phyloP scores from a whole-genome alignment of 2,329 filamentous ascomycete species.

The Teratosphaeria epicoccoides region DNA sequence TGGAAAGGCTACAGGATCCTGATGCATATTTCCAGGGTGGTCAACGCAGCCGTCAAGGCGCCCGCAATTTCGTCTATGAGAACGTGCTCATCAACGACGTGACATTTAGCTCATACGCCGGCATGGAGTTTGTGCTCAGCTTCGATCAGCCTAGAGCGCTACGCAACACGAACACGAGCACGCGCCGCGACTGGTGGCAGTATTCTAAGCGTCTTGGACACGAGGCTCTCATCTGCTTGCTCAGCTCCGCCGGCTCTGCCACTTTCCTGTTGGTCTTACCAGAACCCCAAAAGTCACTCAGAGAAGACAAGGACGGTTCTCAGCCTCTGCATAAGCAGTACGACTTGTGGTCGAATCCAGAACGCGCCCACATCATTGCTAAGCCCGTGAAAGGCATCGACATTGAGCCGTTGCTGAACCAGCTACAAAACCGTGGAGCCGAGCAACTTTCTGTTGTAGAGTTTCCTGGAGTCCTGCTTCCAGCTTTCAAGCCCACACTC shows the following conservation, averaged over 20 bases:
- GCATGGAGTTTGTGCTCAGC: conserved; percentile 33
- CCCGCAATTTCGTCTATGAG: conserved; percentile 30
- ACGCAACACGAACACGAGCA: neutral
- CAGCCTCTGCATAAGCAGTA: conserved; percentile 3
- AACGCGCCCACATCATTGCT: conserved; percentile 8
- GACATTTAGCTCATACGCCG: conserved; percentile 29
- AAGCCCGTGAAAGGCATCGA: conserved; percentile 5
- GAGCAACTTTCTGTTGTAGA: conserved; percentile 39
- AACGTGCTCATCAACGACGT: conserved; percentile 24
- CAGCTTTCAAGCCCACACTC: conserved; percentile 48
- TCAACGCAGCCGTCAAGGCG: conserved; percentile 3
- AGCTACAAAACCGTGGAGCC: neutral
- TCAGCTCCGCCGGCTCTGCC: conserved; percentile 26
- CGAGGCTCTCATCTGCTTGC: conserved; percentile 42
- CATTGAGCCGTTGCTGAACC: conserved; percentile 2
- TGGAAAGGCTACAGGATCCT: conserved; percentile 25
- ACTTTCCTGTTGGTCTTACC: conserved; percentile 18
- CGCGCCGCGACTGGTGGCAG: conserved; percentile 42
- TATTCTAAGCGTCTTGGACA: conserved; percentile 38
- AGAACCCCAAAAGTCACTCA: neutral
- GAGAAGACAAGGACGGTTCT: neutral
- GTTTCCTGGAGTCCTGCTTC: conserved; percentile 50
- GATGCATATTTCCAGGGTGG: neutral
- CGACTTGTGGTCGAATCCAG: conserved; percentile 1
- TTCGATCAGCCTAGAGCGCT: neutral